Percentiles rank a stretch among this genome's conserved stretches.
phyloP scores from a whole-genome alignment of 495 filamentous ascomycete species.

The Cenococcum geophilum region DNA sequence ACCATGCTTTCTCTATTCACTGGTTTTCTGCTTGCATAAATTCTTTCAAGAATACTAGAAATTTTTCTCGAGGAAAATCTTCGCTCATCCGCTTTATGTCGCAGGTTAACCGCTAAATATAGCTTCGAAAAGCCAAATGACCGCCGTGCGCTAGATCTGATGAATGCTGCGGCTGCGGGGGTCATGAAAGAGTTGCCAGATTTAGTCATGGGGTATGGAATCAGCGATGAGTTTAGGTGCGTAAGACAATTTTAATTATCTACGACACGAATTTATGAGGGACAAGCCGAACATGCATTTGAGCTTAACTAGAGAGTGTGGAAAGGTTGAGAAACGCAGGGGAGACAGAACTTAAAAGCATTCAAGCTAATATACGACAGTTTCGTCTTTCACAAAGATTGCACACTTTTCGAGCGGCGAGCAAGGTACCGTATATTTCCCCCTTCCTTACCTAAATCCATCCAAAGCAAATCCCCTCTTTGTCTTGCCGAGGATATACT shows the following conservation, averaged over 20 bases:
- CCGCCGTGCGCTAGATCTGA: constrained; percentile 74
- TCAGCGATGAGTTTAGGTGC: constrained; percentile 89
- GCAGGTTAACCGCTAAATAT: constrained; percentile 74
- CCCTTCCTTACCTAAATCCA: background rate
- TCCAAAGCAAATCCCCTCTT: background rate
- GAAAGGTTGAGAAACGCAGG: background rate
- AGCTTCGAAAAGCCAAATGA: constrained; percentile 89
- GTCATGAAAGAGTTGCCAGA: constrained; percentile 83
- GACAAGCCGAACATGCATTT: no score
- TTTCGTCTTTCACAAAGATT: constrained; percentile 81
- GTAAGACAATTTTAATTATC: background rate
- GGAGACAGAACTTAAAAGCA: constrained; percentile 5
- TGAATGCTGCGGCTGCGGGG: constrained; percentile 83
- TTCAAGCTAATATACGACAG: constrained; percentile 41
- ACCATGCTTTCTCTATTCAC: background rate
- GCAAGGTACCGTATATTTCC: constrained; percentile 51
- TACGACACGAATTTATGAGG: background rate
- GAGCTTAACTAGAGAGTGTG: background rate
- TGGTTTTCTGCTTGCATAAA: background rate
- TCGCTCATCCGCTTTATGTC: background rate
- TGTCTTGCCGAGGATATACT: no score
- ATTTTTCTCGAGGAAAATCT: background rate
- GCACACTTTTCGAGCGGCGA: constrained; percentile 77
- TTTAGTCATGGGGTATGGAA: constrained; percentile 79
- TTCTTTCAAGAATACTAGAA: background rate